Conservation (phyloP, 192 early-diverging fungal species). For the Linnemannia schmuckeri region DNA sequence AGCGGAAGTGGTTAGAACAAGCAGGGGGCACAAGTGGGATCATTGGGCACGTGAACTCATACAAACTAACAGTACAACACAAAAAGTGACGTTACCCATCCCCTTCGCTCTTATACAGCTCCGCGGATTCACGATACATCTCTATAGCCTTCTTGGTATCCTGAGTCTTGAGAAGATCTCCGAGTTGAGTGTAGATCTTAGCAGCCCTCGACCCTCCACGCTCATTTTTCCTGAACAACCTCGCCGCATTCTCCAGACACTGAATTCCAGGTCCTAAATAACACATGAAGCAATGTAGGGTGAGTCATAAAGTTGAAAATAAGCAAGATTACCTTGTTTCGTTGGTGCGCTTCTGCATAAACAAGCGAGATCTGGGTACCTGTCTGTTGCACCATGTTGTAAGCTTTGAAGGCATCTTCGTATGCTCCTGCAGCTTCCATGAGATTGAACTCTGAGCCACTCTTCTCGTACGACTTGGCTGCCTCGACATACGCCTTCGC, state of each 20-base stretch:
- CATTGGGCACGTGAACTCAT: not conserved
- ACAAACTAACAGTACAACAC: not conserved
- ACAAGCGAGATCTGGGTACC: conserved; percentile 19
- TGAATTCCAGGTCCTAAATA: conserved; percentile 34
- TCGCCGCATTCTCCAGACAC: conserved; percentile 40
- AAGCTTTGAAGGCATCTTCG: conserved; percentile 58
- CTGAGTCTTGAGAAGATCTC: conserved; percentile 25
- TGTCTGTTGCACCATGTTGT: conserved; percentile 50
- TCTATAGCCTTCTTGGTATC: conserved; percentile 20
- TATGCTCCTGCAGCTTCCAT: conserved; percentile 58
- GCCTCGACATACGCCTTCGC: conserved; percentile 45
- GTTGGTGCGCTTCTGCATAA: not conserved
- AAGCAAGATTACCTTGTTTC: not conserved
- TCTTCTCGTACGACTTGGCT: conserved; percentile 53
- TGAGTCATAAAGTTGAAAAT: not conserved
- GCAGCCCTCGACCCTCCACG: conserved; percentile 37
- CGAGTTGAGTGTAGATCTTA: conserved; percentile 36
- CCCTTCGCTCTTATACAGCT: conserved; percentile 46
- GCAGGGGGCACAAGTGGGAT: too few relatives aligned
- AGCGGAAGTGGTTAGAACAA: not conserved
- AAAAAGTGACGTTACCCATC: conserved; percentile 41
- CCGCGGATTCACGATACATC: conserved; percentile 52
- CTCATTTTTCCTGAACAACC: conserved; percentile 45
- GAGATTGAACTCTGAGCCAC: conserved; percentile 38
- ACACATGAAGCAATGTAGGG: not conserved